Evolutionary conservation across 257 asterid genomes (phyloP).

Genomic region (Knoxia roxburghii): DNA sequence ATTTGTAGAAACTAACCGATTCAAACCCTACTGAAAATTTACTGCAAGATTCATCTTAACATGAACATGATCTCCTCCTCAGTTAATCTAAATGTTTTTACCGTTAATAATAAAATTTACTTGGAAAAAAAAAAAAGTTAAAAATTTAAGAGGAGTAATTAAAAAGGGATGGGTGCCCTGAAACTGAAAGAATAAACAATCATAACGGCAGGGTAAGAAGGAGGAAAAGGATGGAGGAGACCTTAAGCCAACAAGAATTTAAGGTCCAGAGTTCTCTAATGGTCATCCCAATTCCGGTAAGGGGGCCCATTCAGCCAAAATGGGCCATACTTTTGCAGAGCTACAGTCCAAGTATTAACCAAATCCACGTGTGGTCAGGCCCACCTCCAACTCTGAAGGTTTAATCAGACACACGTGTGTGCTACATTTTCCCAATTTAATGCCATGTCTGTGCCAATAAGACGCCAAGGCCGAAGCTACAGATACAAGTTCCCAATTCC

Average conservation of each 20-base stretch:
- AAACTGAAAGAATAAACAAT: neutral
- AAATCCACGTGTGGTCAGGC: constrained; percentile 52
- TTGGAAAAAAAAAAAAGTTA: neutral
- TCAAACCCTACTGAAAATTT: no score
- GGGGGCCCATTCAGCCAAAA: constrained; percentile 9
- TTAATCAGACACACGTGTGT: constrained; percentile 42
- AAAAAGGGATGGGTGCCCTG: no score
- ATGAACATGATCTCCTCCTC: no score
- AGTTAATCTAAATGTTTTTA: no score
- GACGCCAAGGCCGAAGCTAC: constrained; percentile 23
- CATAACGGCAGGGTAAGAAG: neutral
- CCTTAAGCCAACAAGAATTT: constrained; percentile 1
- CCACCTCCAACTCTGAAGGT: constrained; percentile 32
- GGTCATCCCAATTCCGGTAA: constrained; percentile 8
- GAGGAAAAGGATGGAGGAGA: neutral
- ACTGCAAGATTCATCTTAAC: no score
- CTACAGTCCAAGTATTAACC: constrained; percentile 30
- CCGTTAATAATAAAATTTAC: no score
- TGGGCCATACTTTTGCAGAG: constrained; percentile 26
- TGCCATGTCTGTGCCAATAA: constrained; percentile 6
- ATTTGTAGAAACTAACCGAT: no score
- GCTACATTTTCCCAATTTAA: constrained; percentile 13
- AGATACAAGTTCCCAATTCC: neutral
- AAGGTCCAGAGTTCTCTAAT: no score
- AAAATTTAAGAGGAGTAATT: neutral